A percentile compares a stretch with the other conserved stretches of the same genome.
Conservation (phyloP, 441 rosid species). For the Pelargonium exstipulatum region DNA sequence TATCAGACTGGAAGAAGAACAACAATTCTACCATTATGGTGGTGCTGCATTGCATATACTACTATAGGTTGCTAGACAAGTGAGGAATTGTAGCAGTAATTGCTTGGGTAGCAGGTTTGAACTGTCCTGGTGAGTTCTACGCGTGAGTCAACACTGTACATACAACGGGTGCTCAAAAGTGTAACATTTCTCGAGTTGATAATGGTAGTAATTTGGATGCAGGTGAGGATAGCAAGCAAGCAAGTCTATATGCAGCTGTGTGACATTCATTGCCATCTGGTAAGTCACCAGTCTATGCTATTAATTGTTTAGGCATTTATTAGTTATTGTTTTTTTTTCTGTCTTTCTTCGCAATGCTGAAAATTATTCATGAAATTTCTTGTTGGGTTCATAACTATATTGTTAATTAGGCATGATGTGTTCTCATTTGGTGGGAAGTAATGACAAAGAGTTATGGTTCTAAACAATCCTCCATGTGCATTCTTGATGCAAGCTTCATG, state of each 20-base stretch:
- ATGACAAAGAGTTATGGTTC: no score
- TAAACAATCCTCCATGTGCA: no score
- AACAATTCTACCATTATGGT: background rate
- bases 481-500: no score
- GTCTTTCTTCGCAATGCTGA: background rate
- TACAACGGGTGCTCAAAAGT: background rate
- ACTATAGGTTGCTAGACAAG: no score
- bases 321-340: background rate
- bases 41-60: no score
- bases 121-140: background rate
- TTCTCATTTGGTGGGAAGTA: no score
- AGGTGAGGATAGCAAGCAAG: background rate
- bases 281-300: background rate
- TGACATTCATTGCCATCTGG: background rate
- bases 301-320: background rate
- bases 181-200: background rate
- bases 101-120: background rate
- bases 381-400: background rate
- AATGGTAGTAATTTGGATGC: background rate
- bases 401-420: background rate
- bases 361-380: no score
- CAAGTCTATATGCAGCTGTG: background rate
- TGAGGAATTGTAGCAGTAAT: no score
- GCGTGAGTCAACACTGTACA: background rate
- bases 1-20: background rate